These are phyloP conservation scores for Coemansia sp. DNA, from an alignment of 192 early-diverging fungal species.

Conservation along the genomic window DNA sequence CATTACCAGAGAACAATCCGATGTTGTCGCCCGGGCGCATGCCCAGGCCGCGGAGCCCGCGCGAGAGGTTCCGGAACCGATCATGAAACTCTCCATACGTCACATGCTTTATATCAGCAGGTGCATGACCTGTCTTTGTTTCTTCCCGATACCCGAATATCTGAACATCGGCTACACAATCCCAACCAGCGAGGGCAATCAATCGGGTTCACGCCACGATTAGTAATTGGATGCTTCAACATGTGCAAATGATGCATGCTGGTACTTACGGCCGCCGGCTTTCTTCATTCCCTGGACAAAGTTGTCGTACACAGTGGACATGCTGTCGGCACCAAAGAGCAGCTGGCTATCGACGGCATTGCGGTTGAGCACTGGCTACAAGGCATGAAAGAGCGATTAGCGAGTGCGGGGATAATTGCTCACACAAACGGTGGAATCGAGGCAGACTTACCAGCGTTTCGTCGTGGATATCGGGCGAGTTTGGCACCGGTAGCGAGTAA, in stretches of 20 bases:
- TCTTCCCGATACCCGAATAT: slow-evolving; percentile 43
- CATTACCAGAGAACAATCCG: slow-evolving; percentile 61
- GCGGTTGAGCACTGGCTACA: slow-evolving; percentile 50
- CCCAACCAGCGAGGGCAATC: neutral
- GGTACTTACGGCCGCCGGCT: slow-evolving; percentile 58
- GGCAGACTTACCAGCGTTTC: slow-evolving; percentile 42
- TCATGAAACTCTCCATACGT: slow-evolving; percentile 61
- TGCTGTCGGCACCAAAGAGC: slow-evolving; percentile 57
- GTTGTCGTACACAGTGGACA: slow-evolving; percentile 72
- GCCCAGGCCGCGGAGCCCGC: slow-evolving; percentile 45
- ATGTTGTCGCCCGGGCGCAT: slow-evolving; percentile 51
- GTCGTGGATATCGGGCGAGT: slow-evolving; percentile 44
- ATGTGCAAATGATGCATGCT: neutral
- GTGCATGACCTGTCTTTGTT: neutral
- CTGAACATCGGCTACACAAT: slow-evolving; percentile 24
- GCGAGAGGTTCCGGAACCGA: slow-evolving; percentile 42
- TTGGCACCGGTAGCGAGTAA: slow-evolving; percentile 41
- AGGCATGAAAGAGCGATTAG: neutral
- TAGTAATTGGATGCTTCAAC: neutral
- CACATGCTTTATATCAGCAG: slow-evolving; percentile 59
- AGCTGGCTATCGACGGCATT: slow-evolving; percentile 49
- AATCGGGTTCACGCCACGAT: neutral
- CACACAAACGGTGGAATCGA: neutral
- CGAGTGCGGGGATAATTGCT: neutral
- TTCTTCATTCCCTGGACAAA: slow-evolving; percentile 69